Conservation (phyloP, 1,139 yeast species). For the Saccharomycopsis phalli region DNA sequence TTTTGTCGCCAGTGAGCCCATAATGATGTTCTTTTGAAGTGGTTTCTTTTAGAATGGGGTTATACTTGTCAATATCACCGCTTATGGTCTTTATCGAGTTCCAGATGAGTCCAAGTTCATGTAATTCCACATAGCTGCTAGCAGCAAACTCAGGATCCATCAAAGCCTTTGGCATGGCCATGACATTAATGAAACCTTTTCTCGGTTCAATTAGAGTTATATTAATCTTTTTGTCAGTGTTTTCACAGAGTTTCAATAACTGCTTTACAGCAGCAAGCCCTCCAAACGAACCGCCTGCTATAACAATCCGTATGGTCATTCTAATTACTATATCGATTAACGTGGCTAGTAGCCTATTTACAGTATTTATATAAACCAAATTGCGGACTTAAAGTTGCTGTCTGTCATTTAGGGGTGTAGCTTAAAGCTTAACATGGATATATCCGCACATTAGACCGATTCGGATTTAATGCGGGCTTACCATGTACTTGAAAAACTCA, state of each 20-base stretch:
- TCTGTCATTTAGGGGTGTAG: too few species aligned
- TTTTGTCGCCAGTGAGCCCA: conserved; percentile 2
- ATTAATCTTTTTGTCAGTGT: conserved; percentile 25
- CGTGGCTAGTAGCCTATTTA: too few species aligned
- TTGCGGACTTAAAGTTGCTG: too few species aligned
- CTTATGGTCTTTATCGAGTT: conserved; percentile 2
- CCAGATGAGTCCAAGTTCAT: conserved; percentile 14
- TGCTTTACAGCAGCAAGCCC: conserved; percentile 37
- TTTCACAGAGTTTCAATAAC: conserved; percentile 27
- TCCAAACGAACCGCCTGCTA: conserved; percentile 45
- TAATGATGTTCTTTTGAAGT: neutral
- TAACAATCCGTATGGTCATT: conserved; percentile 29
- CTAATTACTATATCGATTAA: neutral
- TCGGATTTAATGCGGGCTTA: too few species aligned
- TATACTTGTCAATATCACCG: conserved; percentile 1
- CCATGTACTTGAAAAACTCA: too few species aligned
- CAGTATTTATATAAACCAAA: too few species aligned
- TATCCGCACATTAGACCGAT: too few species aligned
- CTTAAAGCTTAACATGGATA: too few species aligned
- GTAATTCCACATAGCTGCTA: conserved; percentile 29
- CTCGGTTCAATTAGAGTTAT: conserved; percentile 43
- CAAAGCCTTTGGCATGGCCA: conserved; percentile 43
- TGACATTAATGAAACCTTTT: conserved; percentile 41
- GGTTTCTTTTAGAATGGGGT: neutral
- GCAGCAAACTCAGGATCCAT: conserved; percentile 39